Conservation (phyloP, 2,329 filamentous ascomycete genomes). For the Trichoderma breve region DNA sequence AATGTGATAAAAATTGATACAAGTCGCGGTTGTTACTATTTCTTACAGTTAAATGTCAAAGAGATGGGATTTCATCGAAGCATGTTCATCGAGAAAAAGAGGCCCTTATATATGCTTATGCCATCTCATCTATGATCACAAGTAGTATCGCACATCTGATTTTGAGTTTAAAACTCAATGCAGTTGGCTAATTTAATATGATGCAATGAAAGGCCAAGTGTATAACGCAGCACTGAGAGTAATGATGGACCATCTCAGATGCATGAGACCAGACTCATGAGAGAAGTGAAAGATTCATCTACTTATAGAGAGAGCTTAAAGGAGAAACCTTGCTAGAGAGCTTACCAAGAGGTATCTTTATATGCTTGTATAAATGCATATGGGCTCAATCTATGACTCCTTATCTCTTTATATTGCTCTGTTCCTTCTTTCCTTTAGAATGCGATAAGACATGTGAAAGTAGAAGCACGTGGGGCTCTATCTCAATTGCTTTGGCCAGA, state of each 20-base stretch:
- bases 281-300: neutral
- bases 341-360: neutral
- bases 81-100: neutral
- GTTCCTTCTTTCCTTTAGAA: rapidly evolving
- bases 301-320: neutral
- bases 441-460: neutral
- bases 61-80: no score
- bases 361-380: neutral
- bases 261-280: neutral
- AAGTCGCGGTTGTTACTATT: no score
- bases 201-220: neutral
- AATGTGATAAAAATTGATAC: no score
- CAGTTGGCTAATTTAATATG: neutral
- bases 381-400: neutral
- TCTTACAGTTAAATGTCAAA: no score
- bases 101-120: neutral
- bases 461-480: neutral
- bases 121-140: neutral
- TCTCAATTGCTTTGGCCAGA: neutral
- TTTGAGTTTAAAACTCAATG: no score
- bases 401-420: neutral
- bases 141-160: neutral
- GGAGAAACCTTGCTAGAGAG: neutral
- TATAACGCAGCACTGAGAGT: neutral
- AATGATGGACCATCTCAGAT: neutral